Evolutionary conservation across 345 rosid species (phyloP), one percentile per base, ranked within the genome.

Genomic region (Erucastrum elatum): DNA sequence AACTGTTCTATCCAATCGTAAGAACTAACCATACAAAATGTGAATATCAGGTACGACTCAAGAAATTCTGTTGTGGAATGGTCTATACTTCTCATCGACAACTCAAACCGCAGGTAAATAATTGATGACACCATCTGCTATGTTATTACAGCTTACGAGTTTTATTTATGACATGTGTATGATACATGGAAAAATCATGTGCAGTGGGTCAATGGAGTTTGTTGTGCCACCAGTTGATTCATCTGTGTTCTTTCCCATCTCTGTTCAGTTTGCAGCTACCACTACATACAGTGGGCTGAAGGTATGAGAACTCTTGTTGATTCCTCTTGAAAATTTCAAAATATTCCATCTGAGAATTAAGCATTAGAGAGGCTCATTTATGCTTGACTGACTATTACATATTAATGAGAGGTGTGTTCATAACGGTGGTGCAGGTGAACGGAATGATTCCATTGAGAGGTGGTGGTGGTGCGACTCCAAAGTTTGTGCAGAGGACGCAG

Each of bases 151-250:
- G 75, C 69, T 58, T 17, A 4, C 27, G 67, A 27, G 72, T 30
- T 31, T 34, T 56, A 12, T 11, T 59, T 60, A 65, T 12, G 7
- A 26, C 64, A 12, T 35, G 8, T 35, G 8, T 35, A 35, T 35
- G 39, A 53, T 29, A 53, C 26, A 55, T 71, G 34, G 33, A 80
- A 29, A 33, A 26, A 25, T 44, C 10, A 35, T 34, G 79, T 78
- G 85, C 91, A 96, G 99, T 84, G 99, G 99, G 72, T 87, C 97
- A 16, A 87, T 96, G 99, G 99, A 96, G 86, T 96, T 96, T 76
- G 97, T 90, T 44, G 98, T 96, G 77, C 99, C 99, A 68, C 91
- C 99, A 59, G 97, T 86, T 64, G 98, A 96, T 87, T 83, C 99
- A 59, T 89, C 98, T 9, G 86, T 73, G 12, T 96, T 93, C 84